These are phyloP conservation scores for Thielaviopsis punctulata DNA, from an alignment of 2,329 filamentous ascomycete genomes.

Conservation along the genomic window DNA sequence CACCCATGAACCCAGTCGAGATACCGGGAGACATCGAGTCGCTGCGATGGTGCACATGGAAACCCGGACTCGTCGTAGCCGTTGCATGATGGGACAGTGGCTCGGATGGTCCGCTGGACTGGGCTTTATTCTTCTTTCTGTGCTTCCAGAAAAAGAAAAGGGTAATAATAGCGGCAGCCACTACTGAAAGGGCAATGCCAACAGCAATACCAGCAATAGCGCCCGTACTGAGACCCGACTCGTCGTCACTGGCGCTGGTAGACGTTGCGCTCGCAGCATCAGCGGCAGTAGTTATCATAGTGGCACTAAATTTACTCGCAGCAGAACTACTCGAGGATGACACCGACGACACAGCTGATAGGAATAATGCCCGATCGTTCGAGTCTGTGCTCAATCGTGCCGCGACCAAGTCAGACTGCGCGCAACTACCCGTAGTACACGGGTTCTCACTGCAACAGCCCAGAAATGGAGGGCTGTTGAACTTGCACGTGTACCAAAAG, in stretches of 20 bases:
- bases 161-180: not conserved
- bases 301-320: not conserved
- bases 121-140: no score
- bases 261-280: not conserved
- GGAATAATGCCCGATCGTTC: conserved; percentile 10
- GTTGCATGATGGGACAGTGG: not conserved
- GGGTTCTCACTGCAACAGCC: conserved; percentile 23
- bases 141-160: conserved; percentile 1
- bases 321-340: not conserved
- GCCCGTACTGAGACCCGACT: conserved; percentile 8
- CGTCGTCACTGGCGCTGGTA: not conserved
- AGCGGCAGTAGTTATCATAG: not conserved
- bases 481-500: conserved; percentile 21
- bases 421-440: conserved; percentile 17
- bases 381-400: conserved; percentile 16
- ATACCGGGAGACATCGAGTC: not conserved
- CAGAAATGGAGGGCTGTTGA: conserved; percentile 19
- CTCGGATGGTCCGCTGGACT: not conserved
- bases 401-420: conserved; percentile 14
- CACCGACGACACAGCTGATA: not conserved
- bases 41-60: not conserved
- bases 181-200: conserved; percentile 13
- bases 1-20: not conserved
- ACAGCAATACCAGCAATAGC: conserved; percentile 14
- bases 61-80: not conserved